These are phyloP conservation scores for Zygnema cylindricum DNA, from an alignment of 139 green algal species.

Conservation along the genomic window DNA sequence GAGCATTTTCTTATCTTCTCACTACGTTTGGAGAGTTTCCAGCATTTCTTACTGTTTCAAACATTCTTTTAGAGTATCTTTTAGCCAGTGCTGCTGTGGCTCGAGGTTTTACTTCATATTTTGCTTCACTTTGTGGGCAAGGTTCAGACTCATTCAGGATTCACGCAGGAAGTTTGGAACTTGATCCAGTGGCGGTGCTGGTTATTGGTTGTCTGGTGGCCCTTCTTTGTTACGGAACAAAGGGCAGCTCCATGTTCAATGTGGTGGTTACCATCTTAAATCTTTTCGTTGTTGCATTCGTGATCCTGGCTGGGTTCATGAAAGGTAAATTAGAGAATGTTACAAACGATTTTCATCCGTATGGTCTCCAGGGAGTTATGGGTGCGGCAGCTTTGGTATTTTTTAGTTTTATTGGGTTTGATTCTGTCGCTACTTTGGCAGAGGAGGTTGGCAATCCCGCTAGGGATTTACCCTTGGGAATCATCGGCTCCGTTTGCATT, in stretches of 20 bases:
- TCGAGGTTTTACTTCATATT: constrained; percentile 84
- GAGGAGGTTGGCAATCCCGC: constrained; percentile 73
- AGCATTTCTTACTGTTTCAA: constrained; percentile 79
- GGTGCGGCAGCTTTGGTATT: constrained; percentile 72
- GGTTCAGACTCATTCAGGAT: constrained; percentile 64
- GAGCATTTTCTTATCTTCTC: constrained; percentile 84
- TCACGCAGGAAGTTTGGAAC: constrained; percentile 54
- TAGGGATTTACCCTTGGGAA: constrained; percentile 73
- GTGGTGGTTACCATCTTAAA: constrained; percentile 60
- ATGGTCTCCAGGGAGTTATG: constrained; percentile 69
- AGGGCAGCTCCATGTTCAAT: constrained; percentile 81
- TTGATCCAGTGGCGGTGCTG: constrained; percentile 76
- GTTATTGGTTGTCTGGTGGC: constrained; percentile 37
- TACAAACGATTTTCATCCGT: constrained; percentile 66
- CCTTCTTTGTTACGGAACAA: constrained; percentile 75
- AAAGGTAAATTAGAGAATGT: constrained; percentile 65
- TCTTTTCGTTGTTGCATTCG: constrained; percentile 63
- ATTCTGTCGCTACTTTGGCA: constrained; percentile 72
- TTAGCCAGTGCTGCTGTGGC: constrained; percentile 80
- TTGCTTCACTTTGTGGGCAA: constrained; percentile 71
- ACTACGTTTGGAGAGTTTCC: constrained; percentile 81
- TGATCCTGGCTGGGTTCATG: constrained; percentile 68
- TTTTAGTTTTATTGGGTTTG: constrained; percentile 71
- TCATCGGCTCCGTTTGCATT: constrained; percentile 67
- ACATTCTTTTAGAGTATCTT: constrained; percentile 87